These are phyloP conservation scores for Closterium sp. DNA, from an alignment of 139 green algal species.

Conservation along the genomic window DNA sequence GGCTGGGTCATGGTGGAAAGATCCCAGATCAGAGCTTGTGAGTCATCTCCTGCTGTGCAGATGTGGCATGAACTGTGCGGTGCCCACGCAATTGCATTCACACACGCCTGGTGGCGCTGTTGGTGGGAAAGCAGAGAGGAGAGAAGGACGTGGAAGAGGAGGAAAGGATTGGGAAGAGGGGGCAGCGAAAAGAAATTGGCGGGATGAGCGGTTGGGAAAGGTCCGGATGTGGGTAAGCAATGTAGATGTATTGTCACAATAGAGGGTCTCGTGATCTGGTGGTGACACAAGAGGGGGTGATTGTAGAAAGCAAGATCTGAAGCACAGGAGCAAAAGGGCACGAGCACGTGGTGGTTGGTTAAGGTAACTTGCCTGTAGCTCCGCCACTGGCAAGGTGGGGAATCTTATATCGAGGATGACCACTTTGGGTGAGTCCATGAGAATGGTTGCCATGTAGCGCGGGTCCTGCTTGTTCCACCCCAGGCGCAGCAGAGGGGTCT, in stretches of 20 bases:
- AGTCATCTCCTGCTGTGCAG: slow-evolving; percentile 86
- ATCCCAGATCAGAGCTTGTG: slow-evolving; percentile 93
- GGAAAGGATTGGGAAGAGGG: not conserved
- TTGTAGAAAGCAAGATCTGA: not conserved
- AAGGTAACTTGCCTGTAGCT: slow-evolving; percentile 63
- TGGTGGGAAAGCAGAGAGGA: not conserved
- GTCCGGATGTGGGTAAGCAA: not conserved
- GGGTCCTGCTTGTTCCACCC: slow-evolving; percentile 97
- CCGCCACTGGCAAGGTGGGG: slow-evolving; percentile 84
- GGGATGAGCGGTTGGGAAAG: not conserved
- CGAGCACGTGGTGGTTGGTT: not conserved
- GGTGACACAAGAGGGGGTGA: not conserved
- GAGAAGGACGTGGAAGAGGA: not conserved
- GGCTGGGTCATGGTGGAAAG: slow-evolving; percentile 67
- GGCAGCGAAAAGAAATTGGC: not conserved
- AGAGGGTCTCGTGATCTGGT: not conserved
- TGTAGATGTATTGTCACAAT: not conserved
- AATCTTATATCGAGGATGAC: slow-evolving; percentile 89
- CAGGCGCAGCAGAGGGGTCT: slow-evolving; percentile 86
- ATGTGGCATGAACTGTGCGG: slow-evolving; percentile 90
- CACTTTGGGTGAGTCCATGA: slow-evolving; percentile 79
- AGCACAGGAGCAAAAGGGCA: not conserved
- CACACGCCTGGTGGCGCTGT: slow-evolving; percentile 56
- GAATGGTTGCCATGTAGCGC: slow-evolving; percentile 88
- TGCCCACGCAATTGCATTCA: slow-evolving; percentile 92